Evolutionary conservation across 192 early-diverging fungal genomes (phyloP), one percentile per base, ranked within the genome.

Genomic region (Mortierella hygrophila): DNA sequence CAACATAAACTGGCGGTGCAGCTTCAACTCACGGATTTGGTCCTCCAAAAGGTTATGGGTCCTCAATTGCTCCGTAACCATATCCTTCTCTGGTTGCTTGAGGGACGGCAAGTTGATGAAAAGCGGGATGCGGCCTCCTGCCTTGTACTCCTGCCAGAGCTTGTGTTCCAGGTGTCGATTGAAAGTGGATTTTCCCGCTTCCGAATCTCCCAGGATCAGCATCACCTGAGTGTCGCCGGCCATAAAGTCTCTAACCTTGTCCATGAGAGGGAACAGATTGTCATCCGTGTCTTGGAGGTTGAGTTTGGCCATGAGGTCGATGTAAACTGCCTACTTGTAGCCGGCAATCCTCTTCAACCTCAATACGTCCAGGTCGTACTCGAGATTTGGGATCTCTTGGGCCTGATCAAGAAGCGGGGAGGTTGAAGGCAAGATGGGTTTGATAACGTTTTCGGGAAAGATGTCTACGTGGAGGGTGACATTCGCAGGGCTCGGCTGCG

Each of bases 151-250:
- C 0, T 15, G 3, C 70, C 70, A 72, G 40, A 72, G 70, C 5
- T 20, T 9, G 32, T 55, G 42, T 32, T 78, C 77, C 32, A 78
- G 18, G 16, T 70, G 46, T 5, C 37, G 68, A 49, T 77, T 77
- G 44, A 77, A 77, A 1, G 76, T 77, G 5, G 76, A 69, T 65
- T 77, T 77, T 4, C 76, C 76, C 7, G 65, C 68, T 26, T 37
- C 68, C 4, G 68, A 70, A 37, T 70, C 68, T 1, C 68, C 68
- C 3, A 70, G 35, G 18, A 70, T 20, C 6, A 70, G 35, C 68
- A 70, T 35, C 13, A 70, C 68, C 18, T 41, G 82, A 82, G 0
- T 82, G 88, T 46, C 38, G 6, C 68, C 68, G 15, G 29, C 35
- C 7, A 70, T 13, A 40, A 70, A 70, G 0, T 70, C 5, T 6